Evolutionary conservation across 306 rosid genomes (phyloP), one percentile per base, ranked within the genome.

Genomic region (Trifolium fragiferum): DNA sequence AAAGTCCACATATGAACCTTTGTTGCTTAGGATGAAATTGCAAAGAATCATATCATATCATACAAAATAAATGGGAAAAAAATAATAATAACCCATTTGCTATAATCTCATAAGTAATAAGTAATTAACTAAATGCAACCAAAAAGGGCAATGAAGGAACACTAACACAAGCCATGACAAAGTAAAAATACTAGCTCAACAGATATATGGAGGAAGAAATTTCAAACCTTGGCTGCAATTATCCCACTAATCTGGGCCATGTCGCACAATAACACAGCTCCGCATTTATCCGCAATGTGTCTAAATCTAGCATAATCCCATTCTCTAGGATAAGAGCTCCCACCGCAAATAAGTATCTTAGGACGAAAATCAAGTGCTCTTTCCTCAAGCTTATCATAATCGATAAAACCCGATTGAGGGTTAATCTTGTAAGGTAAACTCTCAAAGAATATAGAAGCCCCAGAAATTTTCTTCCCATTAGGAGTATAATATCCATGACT

Each of bases 161-260:
- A 51, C 8, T 58, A 74, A 38, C 23, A 66, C 77, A 68, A 71
- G 43, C 47, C 5, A 8, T 40, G 71, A 72, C 70, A 4, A 62
- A 55, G 25, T 23, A 50, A n/a, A 30, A 19, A 10, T 12, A 15
- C 8, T 5, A 16, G 51, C 75, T 37, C 18, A 18, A 38, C 18
- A 32, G 38, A 35, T 23, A 62, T 27, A 23, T 27, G 10, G 7
- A 62, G 70, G 35, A 66, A 60, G 44, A 44, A 27, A 66, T 41
- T 76, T 82, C 92, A 72, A 71, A 93, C 98, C 96, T 91, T 91
- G 30, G 97, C 98, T 7, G 96, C 96, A 16, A 91, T 80, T 38
- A 93, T 77, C 21, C 98, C 97, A 74, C 98, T 93, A 57, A 93
- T 89, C 81, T 91, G 97, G 15, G 98, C 98, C 97, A 93, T 93